Evolutionary conservation across 257 asterid genomes (phyloP).

Genomic region (Ilex aquifolium): DNA sequence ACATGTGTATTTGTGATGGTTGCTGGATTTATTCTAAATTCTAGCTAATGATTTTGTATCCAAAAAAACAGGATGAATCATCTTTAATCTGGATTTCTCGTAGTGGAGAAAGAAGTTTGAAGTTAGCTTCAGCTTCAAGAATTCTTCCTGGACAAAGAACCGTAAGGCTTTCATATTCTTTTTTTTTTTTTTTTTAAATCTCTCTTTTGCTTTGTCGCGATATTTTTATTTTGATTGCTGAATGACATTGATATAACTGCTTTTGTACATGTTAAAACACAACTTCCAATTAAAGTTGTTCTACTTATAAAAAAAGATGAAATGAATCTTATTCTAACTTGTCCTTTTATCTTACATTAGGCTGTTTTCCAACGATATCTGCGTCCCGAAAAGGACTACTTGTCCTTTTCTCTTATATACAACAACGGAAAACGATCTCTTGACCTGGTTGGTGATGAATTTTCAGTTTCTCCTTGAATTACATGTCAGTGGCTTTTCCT

Average conservation of each 20-base stretch:
- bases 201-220: background rate
- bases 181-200: background rate
- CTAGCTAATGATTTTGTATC: slow-evolving; percentile 14
- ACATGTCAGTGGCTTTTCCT: background rate
- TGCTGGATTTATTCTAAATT: slow-evolving; percentile 4
- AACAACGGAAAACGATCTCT: slow-evolving; percentile 92
- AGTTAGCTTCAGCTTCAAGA: slow-evolving; percentile 70
- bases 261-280: background rate
- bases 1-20: background rate
- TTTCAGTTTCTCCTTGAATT: slow-evolving; percentile 3
- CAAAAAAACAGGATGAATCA: slow-evolving; percentile 55
- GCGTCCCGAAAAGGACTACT: slow-evolving; percentile 84
- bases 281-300: background rate
- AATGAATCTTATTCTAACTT: background rate
- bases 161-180: slow-evolving; percentile 20
- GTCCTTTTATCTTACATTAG: slow-evolving; percentile 31
- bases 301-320: background rate
- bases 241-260: background rate
- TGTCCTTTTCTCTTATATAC: slow-evolving; percentile 86
- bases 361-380: slow-evolving; percentile 87
- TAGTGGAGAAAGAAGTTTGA: slow-evolving; percentile 76
- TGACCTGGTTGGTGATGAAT: slow-evolving; percentile 68
- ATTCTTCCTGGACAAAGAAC: slow-evolving; percentile 96
- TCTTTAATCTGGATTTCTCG: slow-evolving; percentile 81
- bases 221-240: background rate